Base-by-base conservation (phyloP, 768 basidiomycete genomes). In the Coprinellus micaceus region DNA sequence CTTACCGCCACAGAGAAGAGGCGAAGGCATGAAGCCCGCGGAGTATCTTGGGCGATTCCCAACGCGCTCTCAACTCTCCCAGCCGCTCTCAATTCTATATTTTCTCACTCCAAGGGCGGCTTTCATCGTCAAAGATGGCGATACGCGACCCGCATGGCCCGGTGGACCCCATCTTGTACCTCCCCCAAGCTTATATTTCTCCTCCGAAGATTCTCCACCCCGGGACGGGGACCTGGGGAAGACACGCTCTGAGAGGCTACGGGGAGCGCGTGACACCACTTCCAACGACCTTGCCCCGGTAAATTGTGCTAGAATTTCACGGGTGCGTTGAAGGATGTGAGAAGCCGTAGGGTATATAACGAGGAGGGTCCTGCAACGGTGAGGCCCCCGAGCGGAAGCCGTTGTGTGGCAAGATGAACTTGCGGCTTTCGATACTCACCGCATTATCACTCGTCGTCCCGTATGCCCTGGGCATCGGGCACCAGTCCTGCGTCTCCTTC, bases 401-500 rank as follows among this genome's bases (percentile, higher is more conserved):
- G 33, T 33, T 33, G 7, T n/a, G 33, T 33, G 33, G 12, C 49
- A 51, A 19, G 1, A 51, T 51, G 49, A 36, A 30, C 33, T 33
- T 6, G 49, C 49, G 49, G 28, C 49, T 30, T 51, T 36, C 29
- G 9, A 15, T 51, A 7, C 33, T 51, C 33, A 37, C 49, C 49
- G 49, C 49, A 2, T 24, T 51, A 21, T 21, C 49, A n/a, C 49
- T 59, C 41, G 54, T 67, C 13, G 54, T 64, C 17, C 55, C 54
- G 21, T 60, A 65, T 17, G 60, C 54, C 30, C 24, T 60, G 22
- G 81, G 75, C 13, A 78, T 82, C 21, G 82, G 81, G 19, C 81
- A 83, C 61, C 67, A 65, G 22, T 67, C 74, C 10, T 81, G 81
- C 57, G 80, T 80, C 60, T 65, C 74, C 1, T 81, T 82, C 63